Evolutionary conservation across 2,329 filamentous ascomycete species (phyloP), one percentile per base, ranked within the genome.

Genomic region (Hypoxylon sp.): DNA sequence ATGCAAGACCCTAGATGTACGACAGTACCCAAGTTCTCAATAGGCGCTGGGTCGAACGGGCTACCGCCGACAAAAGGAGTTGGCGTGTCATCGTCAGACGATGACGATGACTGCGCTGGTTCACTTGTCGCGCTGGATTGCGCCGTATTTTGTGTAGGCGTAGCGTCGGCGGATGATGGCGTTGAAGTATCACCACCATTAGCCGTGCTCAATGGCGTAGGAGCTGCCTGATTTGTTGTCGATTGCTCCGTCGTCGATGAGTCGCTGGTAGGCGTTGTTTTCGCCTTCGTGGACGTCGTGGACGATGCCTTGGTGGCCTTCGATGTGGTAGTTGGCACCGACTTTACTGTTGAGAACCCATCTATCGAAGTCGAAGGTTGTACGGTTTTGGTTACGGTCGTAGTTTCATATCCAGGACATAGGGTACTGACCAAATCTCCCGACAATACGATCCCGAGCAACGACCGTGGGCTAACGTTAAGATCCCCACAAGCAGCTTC

Each of bases 381-480:
- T 39, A 73, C 57, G 21, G 70, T 75, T 52, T 62, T 65, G 10
- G 70, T 75, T 32, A 73, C 63, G 19, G 74, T 72, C 27, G 73
- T 74, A n/a, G 66, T 48, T 19, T 67, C 52, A 31, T 65, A 65
- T 11, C 68, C 66, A 21, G 75, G 74, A 53, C 75, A 77, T 37
- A 77, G 50, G 1, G 70, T 67, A 57, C 71, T 66, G 11, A 77
- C 56, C 21, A 77, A 62, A 24, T 57, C 62, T 56, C 75, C 74
- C 54, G 65, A 67, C 21, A 77, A 56, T 17, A 73, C 64, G 29
- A 75, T 58, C 13, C 75, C 75, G 6, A 77, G 65, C 7, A 77
- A 60, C 35, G 75, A 76, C 27, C 42, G 61, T 5, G 60, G 32
- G 37, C 71, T 72, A 48, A 76, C 69, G 19, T 70, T 65, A 11